Base-by-base conservation (phyloP, 2,329 filamentous ascomycete species). In the Scytalidium lignicola region DNA sequence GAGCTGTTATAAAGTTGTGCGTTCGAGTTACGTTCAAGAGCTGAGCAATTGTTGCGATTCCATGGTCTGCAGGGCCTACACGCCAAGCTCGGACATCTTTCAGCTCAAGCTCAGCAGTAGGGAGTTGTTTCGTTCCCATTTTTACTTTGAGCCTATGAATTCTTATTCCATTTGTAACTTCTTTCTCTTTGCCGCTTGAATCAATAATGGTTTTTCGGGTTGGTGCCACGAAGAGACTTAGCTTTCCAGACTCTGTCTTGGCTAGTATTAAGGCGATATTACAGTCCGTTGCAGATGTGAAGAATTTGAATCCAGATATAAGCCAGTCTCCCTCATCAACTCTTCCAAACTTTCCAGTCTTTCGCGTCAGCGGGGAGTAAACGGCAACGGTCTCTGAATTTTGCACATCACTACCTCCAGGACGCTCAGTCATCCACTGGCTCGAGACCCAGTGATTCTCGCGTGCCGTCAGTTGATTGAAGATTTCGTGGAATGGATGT, bases 361-460 rank as follows among this genome's bases (percentile, higher is more conserved):
- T 49, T 39, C 15, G 28, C 22, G 50, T 26, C 13, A 54, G 40
- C 13, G 58, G 58, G 5, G 50, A 48, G 41, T 61, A 59, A 18
- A 58, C 53, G 1, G 73, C 72, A 18, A 71, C 57, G 0, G 75
- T 79, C 58, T 79, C 75, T 0, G 73, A 76, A 22, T 71, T 71
- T 20, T 71, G 70, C 1, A 79, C 74, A 55, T 79, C 75, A 48
- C 73, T 76, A 0, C 75, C 76, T 3, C 75, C 75, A 0, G 69
- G 65, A 8, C 76, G 65, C 50, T 79, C 76, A 0, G 76, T 79
- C 75, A 79, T 79, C 76, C 76, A 79, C 56, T 79, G 76, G 0
- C 75, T 75, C 18, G 71, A 76, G 2, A 74, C 79, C 76, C 76
- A 80, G 5, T 68, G 67, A 8, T 60, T 49, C 4, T 74, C 65